These are phyloP conservation scores for Potentilla sterilis DNA, from an alignment of 306 rosid genomes.

Conservation along the genomic window DNA sequence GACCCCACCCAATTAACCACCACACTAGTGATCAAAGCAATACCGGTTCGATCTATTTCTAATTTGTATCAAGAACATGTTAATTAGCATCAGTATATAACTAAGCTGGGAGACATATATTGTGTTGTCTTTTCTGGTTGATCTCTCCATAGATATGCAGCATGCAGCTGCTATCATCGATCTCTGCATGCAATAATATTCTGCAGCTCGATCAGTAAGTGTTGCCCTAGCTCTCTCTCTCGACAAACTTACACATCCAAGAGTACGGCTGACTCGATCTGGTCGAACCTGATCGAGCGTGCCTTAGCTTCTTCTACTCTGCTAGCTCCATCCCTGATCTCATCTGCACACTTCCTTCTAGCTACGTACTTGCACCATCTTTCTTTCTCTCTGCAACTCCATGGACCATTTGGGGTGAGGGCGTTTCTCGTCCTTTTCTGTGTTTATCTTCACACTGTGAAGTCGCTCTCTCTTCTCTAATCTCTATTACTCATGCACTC, in stretches of 20 bases:
- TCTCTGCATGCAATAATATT: background rate
- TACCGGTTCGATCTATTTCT: no score
- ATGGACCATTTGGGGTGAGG: slow-evolving; percentile 8
- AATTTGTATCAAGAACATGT: no score
- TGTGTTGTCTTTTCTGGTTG: no score
- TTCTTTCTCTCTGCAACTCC: background rate
- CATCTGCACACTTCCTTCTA: background rate
- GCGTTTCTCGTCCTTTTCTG: background rate
- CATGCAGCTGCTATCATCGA: background rate
- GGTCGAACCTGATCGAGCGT: background rate
- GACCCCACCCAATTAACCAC: no score
- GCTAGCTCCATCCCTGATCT: background rate
- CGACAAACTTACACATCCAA: slow-evolving; percentile 11
- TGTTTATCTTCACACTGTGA: background rate
- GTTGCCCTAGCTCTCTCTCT: background rate
- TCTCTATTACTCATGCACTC: background rate
- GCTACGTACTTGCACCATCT: background rate
- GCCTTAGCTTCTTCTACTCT: background rate
- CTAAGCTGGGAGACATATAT: no score
- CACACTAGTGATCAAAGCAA: no score
- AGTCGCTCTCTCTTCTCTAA: slow-evolving; percentile 7
- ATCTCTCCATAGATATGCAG: background rate
- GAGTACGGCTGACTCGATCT: background rate
- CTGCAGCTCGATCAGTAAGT: background rate
- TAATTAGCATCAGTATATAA: no score